These are phyloP conservation scores for Taphrina populina DNA, from an alignment of 1,139 yeast genomes.

Conservation along the genomic window DNA sequence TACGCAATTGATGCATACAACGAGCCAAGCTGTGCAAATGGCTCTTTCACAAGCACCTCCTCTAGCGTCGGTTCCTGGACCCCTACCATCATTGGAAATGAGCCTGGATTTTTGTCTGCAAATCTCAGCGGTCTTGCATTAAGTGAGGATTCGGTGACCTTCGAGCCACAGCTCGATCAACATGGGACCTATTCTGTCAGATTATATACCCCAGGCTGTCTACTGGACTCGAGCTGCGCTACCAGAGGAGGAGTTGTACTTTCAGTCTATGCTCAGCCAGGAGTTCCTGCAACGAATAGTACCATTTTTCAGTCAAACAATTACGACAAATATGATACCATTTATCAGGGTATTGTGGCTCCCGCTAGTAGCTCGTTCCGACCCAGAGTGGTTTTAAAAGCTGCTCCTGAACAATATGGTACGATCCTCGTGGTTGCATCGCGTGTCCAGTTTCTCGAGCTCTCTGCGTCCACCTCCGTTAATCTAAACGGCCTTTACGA, in stretches of 20 bases:
- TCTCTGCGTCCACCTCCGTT: conserved; percentile 43
- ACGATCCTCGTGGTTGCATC: conserved; percentile 67
- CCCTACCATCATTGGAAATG: conserved; percentile 40
- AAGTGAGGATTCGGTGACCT: conserved; percentile 53
- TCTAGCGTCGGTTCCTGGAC: conserved; percentile 41
- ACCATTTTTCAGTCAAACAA: conserved; percentile 74
- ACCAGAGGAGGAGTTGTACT: conserved; percentile 77
- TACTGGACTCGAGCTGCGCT: conserved; percentile 63
- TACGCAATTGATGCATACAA: conserved; percentile 77
- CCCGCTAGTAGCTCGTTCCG: conserved; percentile 49
- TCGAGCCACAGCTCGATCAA: conserved; percentile 68
- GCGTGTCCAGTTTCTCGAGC: conserved; percentile 58
- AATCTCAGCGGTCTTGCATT: conserved; percentile 45
- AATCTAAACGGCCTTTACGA: conserved; percentile 75
- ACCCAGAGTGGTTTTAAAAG: conserved; percentile 52
- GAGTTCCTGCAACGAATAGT: conserved; percentile 49
- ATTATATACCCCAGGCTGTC: conserved; percentile 85
- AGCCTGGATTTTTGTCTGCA: conserved; percentile 41
- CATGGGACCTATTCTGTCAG: conserved; percentile 73
- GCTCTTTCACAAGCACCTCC: conserved; percentile 43
- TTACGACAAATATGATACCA: conserved; percentile 72
- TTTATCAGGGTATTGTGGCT: conserved; percentile 69
- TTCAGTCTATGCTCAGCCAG: conserved; percentile 54
- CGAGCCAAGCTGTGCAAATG: conserved; percentile 52
- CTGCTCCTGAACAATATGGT: conserved; percentile 47